Percentiles rank a stretch among this genome's conserved stretches.
Evolutionary conservation across 129 eudicot species (phyloP).

Genomic region (Sambucus nigra): DNA sequence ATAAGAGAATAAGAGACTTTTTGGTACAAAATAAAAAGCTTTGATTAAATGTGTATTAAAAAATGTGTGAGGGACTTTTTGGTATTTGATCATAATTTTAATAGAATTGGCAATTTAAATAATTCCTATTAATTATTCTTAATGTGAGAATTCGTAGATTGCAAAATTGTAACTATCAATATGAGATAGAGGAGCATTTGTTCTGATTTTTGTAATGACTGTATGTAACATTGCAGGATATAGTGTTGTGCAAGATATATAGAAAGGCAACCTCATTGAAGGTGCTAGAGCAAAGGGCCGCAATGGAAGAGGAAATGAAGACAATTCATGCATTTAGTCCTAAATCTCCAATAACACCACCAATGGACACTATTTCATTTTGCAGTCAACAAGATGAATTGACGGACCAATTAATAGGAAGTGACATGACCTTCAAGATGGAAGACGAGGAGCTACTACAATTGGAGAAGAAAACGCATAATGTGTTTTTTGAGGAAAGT

Average conservation of each 20-base stretch:
- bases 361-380: slow-evolving; percentile 22
- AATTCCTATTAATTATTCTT: too few species aligned
- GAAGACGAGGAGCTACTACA: slow-evolving; percentile 14
- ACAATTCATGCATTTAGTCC: slow-evolving; percentile 2
- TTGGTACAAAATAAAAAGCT: too few species aligned
- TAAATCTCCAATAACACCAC: slow-evolving; percentile 19
- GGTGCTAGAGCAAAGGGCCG: slow-evolving; percentile 71
- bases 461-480: neutral
- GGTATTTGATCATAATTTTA: too few species aligned
- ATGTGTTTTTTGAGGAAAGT: neutral
- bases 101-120: too few species aligned
- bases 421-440: slow-evolving; percentile 17
- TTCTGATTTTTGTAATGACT: too few species aligned
- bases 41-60: too few species aligned
- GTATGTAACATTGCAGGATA: slow-evolving; percentile 38
- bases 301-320: slow-evolving; percentile 43
- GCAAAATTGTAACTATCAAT: too few species aligned
- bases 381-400: slow-evolving; percentile 15
- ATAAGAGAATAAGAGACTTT: too few species aligned
- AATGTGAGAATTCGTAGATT: too few species aligned
- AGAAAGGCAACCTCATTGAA: slow-evolving; percentile 80
- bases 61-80: too few species aligned
- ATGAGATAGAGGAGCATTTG: too few species aligned
- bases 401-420: slow-evolving; percentile 2
- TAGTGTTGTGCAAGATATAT: slow-evolving; percentile 69